Conservation (phyloP, 352 stramenopile genomes). For the Thraustotheca clavata region DNA sequence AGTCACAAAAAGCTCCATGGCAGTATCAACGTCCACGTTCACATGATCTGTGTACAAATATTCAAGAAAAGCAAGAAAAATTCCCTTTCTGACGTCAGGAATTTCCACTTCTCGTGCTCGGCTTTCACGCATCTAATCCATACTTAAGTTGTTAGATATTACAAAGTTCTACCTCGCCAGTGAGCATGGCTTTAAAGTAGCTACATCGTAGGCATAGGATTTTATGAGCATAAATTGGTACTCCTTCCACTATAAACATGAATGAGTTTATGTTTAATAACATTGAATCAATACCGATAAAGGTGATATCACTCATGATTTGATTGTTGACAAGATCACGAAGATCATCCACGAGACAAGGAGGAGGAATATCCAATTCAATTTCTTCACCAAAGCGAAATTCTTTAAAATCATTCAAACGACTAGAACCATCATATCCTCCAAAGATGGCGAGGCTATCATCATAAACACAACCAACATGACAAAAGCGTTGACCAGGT, state of each 20-base stretch:
- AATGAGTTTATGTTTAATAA: constrained; percentile 14
- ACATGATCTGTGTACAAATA: constrained; percentile 96
- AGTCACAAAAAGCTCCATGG: constrained; percentile 92
- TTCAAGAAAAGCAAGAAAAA: constrained; percentile 93
- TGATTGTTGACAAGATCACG: constrained; percentile 74
- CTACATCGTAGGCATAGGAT: constrained; percentile 91
- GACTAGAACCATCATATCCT: constrained; percentile 93
- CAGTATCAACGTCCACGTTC: constrained; percentile 85
- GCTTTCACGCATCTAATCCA: constrained; percentile 85
- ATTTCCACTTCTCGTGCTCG: constrained; percentile 86
- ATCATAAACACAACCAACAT: constrained; percentile 91
- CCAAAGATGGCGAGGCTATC: constrained; percentile 91
- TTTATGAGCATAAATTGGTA: constrained; percentile 83
- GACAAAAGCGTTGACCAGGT: constrained; percentile 93
- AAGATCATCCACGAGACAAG: constrained; percentile 65
- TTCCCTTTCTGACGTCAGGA: constrained; percentile 82
- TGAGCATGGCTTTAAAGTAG: constrained; percentile 90
- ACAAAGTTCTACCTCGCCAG: constrained; percentile 41
- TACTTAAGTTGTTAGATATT: not conserved
- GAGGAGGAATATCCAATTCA: constrained; percentile 78
- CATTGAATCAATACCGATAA: constrained; percentile 48
- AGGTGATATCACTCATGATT: constrained; percentile 83
- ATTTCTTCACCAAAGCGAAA: constrained; percentile 81
- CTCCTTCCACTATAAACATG: constrained; percentile 54
- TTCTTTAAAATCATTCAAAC: constrained; percentile 94